Evolutionary conservation across 1,139 yeast species (phyloP).

Genomic region (Yamadazyma epiphylla): DNA sequence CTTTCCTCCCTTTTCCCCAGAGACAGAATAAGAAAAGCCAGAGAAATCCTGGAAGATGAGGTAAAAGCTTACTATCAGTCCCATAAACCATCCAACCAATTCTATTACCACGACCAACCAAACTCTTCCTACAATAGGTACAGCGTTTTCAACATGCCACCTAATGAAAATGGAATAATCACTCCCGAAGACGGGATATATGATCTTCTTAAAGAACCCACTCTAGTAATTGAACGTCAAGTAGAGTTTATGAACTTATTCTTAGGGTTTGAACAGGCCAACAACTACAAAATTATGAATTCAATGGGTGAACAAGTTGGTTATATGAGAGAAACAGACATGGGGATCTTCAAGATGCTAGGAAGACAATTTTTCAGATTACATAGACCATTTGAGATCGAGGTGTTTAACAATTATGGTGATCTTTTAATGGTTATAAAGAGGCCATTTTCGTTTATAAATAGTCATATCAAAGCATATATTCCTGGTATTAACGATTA

Average conservation of each 20-base stretch:
- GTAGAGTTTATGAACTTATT: conserved; percentile 84
- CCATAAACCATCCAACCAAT: conserved; percentile 12
- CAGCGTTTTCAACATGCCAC: conserved; percentile 31
- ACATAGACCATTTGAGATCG: conserved; percentile 84
- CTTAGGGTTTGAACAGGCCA: conserved; percentile 89
- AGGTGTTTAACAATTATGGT: conserved; percentile 70
- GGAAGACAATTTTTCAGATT: conserved; percentile 78
- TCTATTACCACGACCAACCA: conserved; percentile 30
- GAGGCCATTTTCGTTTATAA: conserved; percentile 83
- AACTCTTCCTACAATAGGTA: conserved; percentile 22
- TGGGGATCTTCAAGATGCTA: conserved; percentile 63
- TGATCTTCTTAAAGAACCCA: conserved; percentile 66
- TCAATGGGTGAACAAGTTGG: conserved; percentile 74
- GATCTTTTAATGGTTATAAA: conserved; percentile 64
- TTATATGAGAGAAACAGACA: conserved; percentile 74
- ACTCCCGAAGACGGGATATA: conserved; percentile 54
- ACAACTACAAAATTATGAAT: conserved; percentile 71
- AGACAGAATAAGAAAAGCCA: conserved; percentile 24
- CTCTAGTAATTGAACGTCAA: conserved; percentile 81
- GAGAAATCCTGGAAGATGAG: conserved; percentile 39
- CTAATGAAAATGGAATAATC: conserved; percentile 45
- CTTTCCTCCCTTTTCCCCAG: conserved; percentile 1
- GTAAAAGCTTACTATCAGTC: conserved; percentile 20
- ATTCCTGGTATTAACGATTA: conserved; percentile 50
- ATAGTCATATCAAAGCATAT: conserved; percentile 76